Evolutionary conservation across 2,329 filamentous ascomycete species (phyloP).

Genomic region (Cladosporium colombiae): DNA sequence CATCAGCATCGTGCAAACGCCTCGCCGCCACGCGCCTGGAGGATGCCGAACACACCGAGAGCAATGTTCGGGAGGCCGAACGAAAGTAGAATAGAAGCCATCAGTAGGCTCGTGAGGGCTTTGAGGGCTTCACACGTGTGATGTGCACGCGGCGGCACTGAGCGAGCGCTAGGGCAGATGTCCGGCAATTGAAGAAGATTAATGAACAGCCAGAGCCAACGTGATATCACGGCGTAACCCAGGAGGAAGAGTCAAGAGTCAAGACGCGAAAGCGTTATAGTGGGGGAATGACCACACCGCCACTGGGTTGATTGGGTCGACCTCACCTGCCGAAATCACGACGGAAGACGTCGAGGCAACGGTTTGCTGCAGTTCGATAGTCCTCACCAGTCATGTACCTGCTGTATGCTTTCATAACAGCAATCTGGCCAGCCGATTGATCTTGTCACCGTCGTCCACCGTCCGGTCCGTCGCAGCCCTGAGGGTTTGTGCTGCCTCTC

Average conservation of each 20-base stretch:
- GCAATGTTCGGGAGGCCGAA: constrained; percentile 3
- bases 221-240: constrained; percentile 10
- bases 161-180: not conserved
- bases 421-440: not conserved
- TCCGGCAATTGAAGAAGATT: not conserved
- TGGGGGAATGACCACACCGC: constrained; percentile 3
- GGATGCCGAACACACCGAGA: not conserved
- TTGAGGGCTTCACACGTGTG: not conserved
- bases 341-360: not conserved
- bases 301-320: not conserved
- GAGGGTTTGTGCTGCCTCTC: not conserved
- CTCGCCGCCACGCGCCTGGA: constrained; percentile 13
- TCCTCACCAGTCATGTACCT: not conserved
- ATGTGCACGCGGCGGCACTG: not conserved
- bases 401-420: not conserved
- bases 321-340: constrained; percentile 2
- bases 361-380: not conserved
- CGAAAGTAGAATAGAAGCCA: not conserved
- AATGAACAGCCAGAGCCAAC: not conserved
- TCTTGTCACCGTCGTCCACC: not conserved
- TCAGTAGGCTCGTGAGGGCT: not conserved
- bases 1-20: not conserved
- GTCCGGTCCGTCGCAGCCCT: not conserved
- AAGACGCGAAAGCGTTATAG: constrained; percentile 1
- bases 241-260: not conserved